Evolutionary conservation across 176 grass and related monocot species (phyloP), one percentile per base, ranked within the genome.

Genomic region (Chrysopogon serrulatus): DNA sequence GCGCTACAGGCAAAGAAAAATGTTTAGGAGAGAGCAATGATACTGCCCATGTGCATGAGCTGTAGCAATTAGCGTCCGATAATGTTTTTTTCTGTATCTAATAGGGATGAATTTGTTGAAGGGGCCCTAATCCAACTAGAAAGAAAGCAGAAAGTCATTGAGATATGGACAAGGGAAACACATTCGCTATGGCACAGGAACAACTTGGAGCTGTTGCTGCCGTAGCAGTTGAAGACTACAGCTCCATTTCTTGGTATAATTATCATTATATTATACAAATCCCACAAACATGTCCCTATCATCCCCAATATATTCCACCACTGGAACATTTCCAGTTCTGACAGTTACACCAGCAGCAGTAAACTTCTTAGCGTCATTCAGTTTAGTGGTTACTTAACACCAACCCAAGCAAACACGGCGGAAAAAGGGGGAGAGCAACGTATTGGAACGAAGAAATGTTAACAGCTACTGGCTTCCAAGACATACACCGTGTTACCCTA

Each of bases 41-140:
- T 61, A 49, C 26, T 49, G 61, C n/a, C 82, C 69, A 80, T 68
- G 77, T 68, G 86, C 34, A 68, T 24, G 41, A 4, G 54, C 9
- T 31, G 44, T 56, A 39, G 48, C 40, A n/a, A 78, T n/a, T 17
- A 68, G 23, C n/a, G 4, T 31, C 24, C 31, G 15, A 67, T 48
- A 66, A 37, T 14, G 57, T 8, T 39, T 34, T 42, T 5, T 34
- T 42, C 3, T 67, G 9, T 5, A 27, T 26, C 23, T 16, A 45
- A 60, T 2, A 34, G 1, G 26, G 1, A 78, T 14, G 32, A 0
- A 23, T 45, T 54, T 1, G 33, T 44, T 47, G 17, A 33, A 30
- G n/a, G 23, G 10, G n/a, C 7, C 28, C 68, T 36, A 47, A 39
- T 81, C 77, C n/a, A 82, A 62, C 51, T 44, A 70, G 14, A 69